These are phyloP conservation scores for Fusarium albosuccineum DNA, from an alignment of 2,329 filamentous ascomycete species.

Conservation along the genomic window DNA sequence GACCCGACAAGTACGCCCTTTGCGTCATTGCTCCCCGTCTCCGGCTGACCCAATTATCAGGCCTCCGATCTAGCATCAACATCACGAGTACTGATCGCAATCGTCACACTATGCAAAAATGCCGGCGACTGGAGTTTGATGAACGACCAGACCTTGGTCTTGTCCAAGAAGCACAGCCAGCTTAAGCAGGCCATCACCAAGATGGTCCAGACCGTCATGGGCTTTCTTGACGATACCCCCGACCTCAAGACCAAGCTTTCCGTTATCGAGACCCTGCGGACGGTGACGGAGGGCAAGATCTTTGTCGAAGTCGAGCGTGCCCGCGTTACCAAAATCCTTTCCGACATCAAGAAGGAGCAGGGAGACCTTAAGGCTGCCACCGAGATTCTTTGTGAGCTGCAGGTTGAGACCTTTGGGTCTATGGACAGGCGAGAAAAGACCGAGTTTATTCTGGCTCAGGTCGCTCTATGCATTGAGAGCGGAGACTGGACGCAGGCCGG, in stretches of 20 bases:
- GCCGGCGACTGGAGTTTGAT: constrained; percentile 92
- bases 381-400: constrained; percentile 95
- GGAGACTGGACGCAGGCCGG: constrained; percentile 96
- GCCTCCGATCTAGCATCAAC: constrained; percentile 96
- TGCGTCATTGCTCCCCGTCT: constrained; percentile 25
- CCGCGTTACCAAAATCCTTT: constrained; percentile 93
- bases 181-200: constrained; percentile 99
- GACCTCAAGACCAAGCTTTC: constrained; percentile 89
- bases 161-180: constrained; percentile 99
- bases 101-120: constrained; percentile 95
- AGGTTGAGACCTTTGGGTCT: constrained; percentile 98
- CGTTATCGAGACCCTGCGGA: constrained; percentile 93
- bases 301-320: constrained; percentile 99
- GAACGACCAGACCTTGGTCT: constrained; percentile 94
- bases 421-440: constrained; percentile 99
- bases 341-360: constrained; percentile 96
- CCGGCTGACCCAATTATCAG: constrained; percentile 59
- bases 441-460: constrained; percentile 97
- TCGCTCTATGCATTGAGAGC: constrained; percentile 93
- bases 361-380: constrained; percentile 91
- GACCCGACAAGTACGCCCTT: constrained; percentile 82
- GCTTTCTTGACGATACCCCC: constrained; percentile 88
- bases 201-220: constrained; percentile 98
- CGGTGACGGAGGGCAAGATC: constrained; percentile 99
- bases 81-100: constrained; percentile 85